Evolutionary conservation across 805 yeast species (phyloP).

Genomic region (Candida maesae): DNA sequence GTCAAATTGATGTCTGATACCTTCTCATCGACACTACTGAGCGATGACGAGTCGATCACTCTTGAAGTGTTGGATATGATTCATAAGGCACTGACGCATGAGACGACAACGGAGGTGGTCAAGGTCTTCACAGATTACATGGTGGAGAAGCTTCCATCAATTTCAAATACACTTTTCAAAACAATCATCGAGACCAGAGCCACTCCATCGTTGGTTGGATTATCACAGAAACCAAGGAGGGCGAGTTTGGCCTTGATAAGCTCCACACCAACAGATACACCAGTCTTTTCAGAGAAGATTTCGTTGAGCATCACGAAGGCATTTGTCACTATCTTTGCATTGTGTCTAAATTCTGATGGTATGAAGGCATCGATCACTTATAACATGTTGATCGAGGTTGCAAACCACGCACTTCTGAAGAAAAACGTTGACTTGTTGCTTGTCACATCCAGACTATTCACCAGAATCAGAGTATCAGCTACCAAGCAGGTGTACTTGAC

Average conservation of each 20-base stretch:
- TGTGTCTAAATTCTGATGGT: constrained; percentile 25
- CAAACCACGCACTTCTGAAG: constrained; percentile 33
- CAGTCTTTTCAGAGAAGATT: constrained; percentile 14
- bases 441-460: constrained; percentile 47
- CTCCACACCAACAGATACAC: constrained; percentile 1
- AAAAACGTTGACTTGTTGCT: constrained; percentile 39
- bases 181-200: constrained; percentile 25
- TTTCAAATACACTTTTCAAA: constrained; percentile 14
- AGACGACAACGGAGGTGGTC: constrained; percentile 28
- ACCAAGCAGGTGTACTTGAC: constrained; percentile 45
- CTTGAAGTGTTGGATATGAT: constrained; percentile 13
- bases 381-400: constrained; percentile 28
- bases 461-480: constrained; percentile 49
- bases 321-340: constrained; percentile 28
- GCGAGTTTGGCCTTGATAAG: constrained; percentile 25
- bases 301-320: constrained; percentile 18
- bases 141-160: constrained; percentile 17
- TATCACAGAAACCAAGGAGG: constrained; percentile 18
- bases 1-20: constrained; percentile 28
- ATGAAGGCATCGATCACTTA: constrained; percentile 27
- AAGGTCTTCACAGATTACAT: constrained; percentile 29
- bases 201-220: constrained; percentile 20
- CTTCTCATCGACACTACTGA: constrained; percentile 22
- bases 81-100: constrained; percentile 16
- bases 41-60: constrained; percentile 13